These are phyloP conservation scores for Sugiyamaella mastotermitis DNA, from an alignment of 805 yeast species.

Conservation along the genomic window DNA sequence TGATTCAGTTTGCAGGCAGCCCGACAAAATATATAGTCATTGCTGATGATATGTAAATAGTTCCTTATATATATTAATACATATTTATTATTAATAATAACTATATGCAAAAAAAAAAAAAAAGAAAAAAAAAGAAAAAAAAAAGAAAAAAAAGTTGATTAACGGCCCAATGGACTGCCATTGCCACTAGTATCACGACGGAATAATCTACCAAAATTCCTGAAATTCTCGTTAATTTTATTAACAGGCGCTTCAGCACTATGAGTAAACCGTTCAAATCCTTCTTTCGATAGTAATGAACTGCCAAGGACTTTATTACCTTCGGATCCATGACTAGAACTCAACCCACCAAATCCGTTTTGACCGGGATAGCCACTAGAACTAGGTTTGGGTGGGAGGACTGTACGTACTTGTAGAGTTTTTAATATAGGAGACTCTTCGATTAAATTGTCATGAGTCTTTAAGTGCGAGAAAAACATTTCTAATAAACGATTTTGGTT, in stretches of 20 bases:
- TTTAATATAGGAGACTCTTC: slow-evolving; percentile 26
- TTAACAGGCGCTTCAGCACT: slow-evolving; percentile 58
- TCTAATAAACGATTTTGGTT: slow-evolving; percentile 36
- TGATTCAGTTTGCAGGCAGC: slow-evolving; percentile 35
- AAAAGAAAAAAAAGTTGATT: too few species aligned
- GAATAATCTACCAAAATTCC: slow-evolving; percentile 55
- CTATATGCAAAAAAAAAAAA: too few species aligned
- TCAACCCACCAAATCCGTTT: slow-evolving; percentile 2
- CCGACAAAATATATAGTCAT: too few species aligned
- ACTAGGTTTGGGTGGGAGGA: neutral
- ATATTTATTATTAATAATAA: too few species aligned
- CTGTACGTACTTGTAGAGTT: slow-evolving; percentile 6
- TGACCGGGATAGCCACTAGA: slow-evolving; percentile 6
- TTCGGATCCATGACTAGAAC: slow-evolving; percentile 3
- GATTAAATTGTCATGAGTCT: slow-evolving; percentile 31
- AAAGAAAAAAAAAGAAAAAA: too few species aligned
- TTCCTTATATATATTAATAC: too few species aligned
- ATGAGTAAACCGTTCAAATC: slow-evolving; percentile 27
- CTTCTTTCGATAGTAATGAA: slow-evolving; percentile 17
- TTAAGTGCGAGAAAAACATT: slow-evolving; percentile 34
- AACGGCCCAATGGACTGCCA: slow-evolving; percentile 8
- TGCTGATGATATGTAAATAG: too few species aligned
- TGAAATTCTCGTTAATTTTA: slow-evolving; percentile 60
- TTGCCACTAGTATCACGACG: slow-evolving; percentile 35
- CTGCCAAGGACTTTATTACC: slow-evolving; percentile 11